Evolutionary conservation across 2,329 filamentous ascomycete genomes (phyloP).

Genomic region (Beauveria caledonica): DNA sequence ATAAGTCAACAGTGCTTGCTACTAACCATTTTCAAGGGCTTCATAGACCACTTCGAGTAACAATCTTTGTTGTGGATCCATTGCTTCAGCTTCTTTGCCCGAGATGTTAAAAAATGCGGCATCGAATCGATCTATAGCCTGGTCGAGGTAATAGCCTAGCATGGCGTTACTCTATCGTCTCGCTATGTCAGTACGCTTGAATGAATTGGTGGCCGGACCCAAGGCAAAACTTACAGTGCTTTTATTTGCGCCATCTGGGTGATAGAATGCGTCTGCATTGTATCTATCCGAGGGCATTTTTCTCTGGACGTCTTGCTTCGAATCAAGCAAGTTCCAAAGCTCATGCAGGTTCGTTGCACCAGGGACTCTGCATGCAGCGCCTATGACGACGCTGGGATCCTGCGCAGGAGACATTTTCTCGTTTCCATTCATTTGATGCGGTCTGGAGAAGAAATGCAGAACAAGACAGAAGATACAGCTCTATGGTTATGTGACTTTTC

Average conservation of each 20-base stretch:
- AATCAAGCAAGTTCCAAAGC: constrained; percentile 22
- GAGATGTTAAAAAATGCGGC: background rate
- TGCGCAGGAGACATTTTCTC: background rate
- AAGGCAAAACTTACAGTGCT: constrained; percentile 12
- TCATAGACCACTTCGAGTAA: no score
- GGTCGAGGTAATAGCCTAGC: background rate
- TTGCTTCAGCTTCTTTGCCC: no score
- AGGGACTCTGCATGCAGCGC: constrained; percentile 23
- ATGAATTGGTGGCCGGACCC: no score
- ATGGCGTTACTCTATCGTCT: background rate
- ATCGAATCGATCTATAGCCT: background rate
- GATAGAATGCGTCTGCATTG: constrained; percentile 3
- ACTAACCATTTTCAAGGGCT: no score
- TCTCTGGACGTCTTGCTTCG: constrained; percentile 26
- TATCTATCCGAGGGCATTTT: constrained; percentile 25
- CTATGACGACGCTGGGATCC: constrained; percentile 26
- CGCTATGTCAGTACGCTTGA: background rate
- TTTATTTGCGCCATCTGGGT: constrained; percentile 16
- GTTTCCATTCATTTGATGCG: background rate
- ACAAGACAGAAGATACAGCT: no score
- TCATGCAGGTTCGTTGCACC: constrained; percentile 19
- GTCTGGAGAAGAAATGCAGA: no score
- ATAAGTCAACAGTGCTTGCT: no score
- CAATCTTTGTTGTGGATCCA: no score
- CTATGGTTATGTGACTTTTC: no score